Evolutionary conservation across 257 asterid genomes (phyloP), one percentile per base, ranked within the genome.

Genomic region (Salvia miltiorrhiza): DNA sequence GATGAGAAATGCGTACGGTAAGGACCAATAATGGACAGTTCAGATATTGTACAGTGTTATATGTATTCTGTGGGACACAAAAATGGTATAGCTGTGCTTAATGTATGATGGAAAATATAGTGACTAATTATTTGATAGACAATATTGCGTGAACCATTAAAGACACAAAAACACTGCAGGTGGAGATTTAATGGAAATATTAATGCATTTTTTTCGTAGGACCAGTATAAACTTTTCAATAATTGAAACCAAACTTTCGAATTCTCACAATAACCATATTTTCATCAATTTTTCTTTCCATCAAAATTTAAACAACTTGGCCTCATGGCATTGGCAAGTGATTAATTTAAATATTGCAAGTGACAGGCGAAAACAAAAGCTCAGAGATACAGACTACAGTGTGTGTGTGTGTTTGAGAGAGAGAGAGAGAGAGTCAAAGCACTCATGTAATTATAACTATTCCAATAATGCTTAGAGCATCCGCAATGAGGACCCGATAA

Each of bases 141-240:
- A 20, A 57, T 3, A 30, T 47, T 65, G 67, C 53, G 35, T 30
- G 26, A 37, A 24, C 28, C 23, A 30, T n/a, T 21, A 44, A 30
- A 67, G 23, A 35, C 63, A 58, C 53, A 17, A 5, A 58, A 67
- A 59, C 70, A 59, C 41, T 5, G n/a, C 79, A 50, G 70, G 39
- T 60, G 71, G 37, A 74, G 74, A 70, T 67, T 67, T 61, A n/a
- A n/a, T n/a, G n/a, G n/a, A n/a, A n/a, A 67, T 47, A 59, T 60
- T 9, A 70, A 63, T 55, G 69, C 69, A 19, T 63, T 58, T 45
- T 28, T 40, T 58, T 48, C 30, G 77, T 76, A 65, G 73, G 76
- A 21, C 73, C 73, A 17, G 17, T 39, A n/a, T 24, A 54, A 61
- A 16, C 71, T 59, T 52, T 39, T 62, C 65, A 47, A 32, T 9